Base-by-base conservation (phyloP, 345 rosid species). In the Hypericum perforatum region DNA sequence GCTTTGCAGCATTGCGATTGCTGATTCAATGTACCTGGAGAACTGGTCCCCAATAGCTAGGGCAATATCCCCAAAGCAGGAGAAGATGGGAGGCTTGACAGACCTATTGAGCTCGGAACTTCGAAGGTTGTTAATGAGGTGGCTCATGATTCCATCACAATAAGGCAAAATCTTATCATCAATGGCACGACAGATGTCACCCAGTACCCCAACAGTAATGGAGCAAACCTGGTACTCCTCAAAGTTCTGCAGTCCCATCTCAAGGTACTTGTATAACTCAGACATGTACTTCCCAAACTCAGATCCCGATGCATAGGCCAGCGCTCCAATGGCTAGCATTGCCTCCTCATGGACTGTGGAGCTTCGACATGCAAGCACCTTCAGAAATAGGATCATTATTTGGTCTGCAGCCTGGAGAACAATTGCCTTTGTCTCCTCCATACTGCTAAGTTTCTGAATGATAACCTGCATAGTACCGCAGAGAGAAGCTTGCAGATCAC, bases 291-390 rank as follows among this genome's bases (percentile, higher is more conserved):
- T 91, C 37, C 59, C 75, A 57, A 91, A 91, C 58, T 78, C 87
- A 11, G 86, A 39, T 52, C 96, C 98, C 59, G 82, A 74, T 1
- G 95, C 96, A 67, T 88, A 84, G 53, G 98, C 98, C 44, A 92
- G 84, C 7, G 96, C 84, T 59, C 98, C 98, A 6, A 92, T 83
- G 36, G 98, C 98, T 32, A 92, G 96, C 98, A 92, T 92, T 43
- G 95, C 96, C 70, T 92, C 98, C 77, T 92, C 95, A n/a, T 85
- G 95, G 49, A 88, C 95, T 6, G 95, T 88, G 60, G 98, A 83
- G 71, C 89, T 88, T 60, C 78, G 85, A 66, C 95, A 92, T 47
- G 79, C 90, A 62, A 92, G 79, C 48, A 88, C 96, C 65, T 71
- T 76, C 11, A 92, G 88, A 73, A 88, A 85, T 62, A 88, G 53